Evolutionary conservation across 2,329 filamentous ascomycete species (phyloP).

Genomic region (Monilinia polystroma): DNA sequence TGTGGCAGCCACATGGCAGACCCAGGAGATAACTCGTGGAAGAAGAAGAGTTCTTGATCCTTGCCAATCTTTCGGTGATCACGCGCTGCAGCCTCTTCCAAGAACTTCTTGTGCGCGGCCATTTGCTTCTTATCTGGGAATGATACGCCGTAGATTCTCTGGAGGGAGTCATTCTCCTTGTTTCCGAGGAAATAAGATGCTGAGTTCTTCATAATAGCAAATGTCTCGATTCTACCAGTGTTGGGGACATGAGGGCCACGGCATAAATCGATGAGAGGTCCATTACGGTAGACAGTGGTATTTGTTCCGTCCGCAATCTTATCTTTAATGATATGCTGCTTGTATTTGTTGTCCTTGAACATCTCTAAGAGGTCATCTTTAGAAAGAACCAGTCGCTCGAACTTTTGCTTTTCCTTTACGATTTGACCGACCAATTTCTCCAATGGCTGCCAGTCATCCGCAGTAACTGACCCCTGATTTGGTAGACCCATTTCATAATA

Average conservation of each 20-base stretch:
- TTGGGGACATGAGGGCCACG: constrained; percentile 92
- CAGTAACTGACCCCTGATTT: constrained; percentile 66
- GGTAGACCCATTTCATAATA: constrained; percentile 95
- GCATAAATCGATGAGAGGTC: constrained; percentile 92
- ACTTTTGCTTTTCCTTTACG: constrained; percentile 95
- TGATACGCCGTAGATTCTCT: constrained; percentile 94
- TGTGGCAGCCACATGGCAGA: constrained; percentile 91
- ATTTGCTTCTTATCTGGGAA: constrained; percentile 96
- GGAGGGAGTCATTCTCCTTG: constrained; percentile 88
- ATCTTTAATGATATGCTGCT: constrained; percentile 94
- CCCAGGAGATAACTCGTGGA: constrained; percentile 89
- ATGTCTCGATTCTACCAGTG: constrained; percentile 90
- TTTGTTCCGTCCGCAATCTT: constrained; percentile 85
- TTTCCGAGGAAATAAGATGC: constrained; percentile 91
- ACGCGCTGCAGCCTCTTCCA: constrained; percentile 96
- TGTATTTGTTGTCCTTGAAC: constrained; percentile 98
- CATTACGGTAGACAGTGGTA: constrained; percentile 90
- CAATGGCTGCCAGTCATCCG: constrained; percentile 79
- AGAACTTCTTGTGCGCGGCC: constrained; percentile 87
- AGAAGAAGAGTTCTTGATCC: constrained; percentile 97
- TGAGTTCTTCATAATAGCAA: constrained; percentile 81
- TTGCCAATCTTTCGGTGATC: constrained; percentile 92
- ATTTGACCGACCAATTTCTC: constrained; percentile 78
- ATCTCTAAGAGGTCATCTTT: constrained; percentile 93
- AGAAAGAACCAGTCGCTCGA: constrained; percentile 82